A percentile compares a stretch with the other conserved stretches of the same genome.
phyloP scores from a whole-genome alignment of 2,329 filamentous ascomycete species.

The Phaeosphaeriaceae sp. region DNA sequence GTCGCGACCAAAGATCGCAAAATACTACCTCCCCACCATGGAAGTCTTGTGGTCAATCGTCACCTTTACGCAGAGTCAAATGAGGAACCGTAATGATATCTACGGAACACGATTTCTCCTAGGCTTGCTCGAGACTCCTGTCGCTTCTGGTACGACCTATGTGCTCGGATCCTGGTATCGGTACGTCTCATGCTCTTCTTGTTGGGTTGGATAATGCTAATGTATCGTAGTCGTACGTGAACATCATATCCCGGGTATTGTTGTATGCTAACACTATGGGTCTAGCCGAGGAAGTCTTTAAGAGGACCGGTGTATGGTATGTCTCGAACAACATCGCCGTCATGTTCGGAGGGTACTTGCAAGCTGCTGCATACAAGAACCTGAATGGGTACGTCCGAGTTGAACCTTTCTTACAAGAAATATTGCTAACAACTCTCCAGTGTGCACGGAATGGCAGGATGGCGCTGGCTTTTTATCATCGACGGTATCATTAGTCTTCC shows the following conservation, averaged over 20 bases:
- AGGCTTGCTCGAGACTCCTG: conserved; percentile 45
- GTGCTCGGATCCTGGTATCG: conserved; percentile 51
- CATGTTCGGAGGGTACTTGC: conserved; percentile 66
- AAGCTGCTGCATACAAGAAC: conserved; percentile 61
- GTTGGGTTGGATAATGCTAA: too few relatives aligned
- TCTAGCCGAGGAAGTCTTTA: conserved; percentile 54
- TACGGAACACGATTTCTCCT: conserved; percentile 51
- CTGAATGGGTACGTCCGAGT: conserved; percentile 52
- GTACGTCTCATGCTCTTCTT: too few relatives aligned
- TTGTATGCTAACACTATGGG: not conserved
- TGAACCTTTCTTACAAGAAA: too few relatives aligned
- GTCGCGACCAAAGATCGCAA: conserved; percentile 46
- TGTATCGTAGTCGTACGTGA: too few relatives aligned
- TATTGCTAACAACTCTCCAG: conserved; percentile 8
- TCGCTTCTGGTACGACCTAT: conserved; percentile 46
- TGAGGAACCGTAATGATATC: conserved; percentile 47
- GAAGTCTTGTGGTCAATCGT: conserved; percentile 52
- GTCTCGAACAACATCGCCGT: conserved; percentile 60
- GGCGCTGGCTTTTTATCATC: conserved; percentile 64
- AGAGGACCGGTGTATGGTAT: conserved; percentile 63
- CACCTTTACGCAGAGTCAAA: conserved; percentile 49
- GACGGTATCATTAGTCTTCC: conserved; percentile 65
- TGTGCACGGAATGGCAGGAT: conserved; percentile 57
- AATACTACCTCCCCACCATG: conserved; percentile 48
- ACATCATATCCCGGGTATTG: too few relatives aligned